Evolutionary conservation across 495 filamentous ascomycete species (phyloP).

Genomic region (Cercophora samala): DNA sequence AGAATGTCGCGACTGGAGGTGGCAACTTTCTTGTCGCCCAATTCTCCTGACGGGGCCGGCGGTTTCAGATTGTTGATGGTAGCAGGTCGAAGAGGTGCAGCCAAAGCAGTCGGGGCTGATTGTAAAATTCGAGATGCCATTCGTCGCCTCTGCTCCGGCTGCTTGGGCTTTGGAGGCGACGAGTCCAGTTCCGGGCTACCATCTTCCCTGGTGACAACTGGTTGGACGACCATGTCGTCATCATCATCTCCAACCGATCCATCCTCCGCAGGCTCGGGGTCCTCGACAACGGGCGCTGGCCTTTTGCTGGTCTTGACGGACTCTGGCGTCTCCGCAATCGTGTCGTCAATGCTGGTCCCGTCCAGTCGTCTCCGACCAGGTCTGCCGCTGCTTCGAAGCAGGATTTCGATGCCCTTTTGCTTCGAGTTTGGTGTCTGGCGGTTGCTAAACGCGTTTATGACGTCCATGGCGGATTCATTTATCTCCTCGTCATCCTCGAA

Average conservation of each 20-base stretch:
- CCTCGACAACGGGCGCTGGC: not conserved
- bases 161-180: constrained; percentile 2
- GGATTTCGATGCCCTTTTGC: not conserved
- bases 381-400: not conserved
- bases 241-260: not conserved
- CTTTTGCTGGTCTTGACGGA: not conserved
- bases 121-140: not conserved
- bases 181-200: constrained; percentile 17
- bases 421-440: not conserved
- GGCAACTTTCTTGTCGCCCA: not conserved
- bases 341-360: not conserved
- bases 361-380: not conserved
- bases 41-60: not conserved
- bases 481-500: not conserved
- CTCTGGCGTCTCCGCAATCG: not conserved
- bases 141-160: not conserved
- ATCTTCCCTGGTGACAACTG: not conserved
- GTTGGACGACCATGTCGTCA: not conserved
- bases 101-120: not conserved
- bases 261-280: not conserved
- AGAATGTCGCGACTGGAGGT: not conserved
- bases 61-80: not conserved
- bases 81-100: constrained; percentile 1
- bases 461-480: not conserved
- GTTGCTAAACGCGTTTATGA: not conserved